Base-by-base conservation (phyloP, 306 rosid species). In the Acmispon strigosus region DNA sequence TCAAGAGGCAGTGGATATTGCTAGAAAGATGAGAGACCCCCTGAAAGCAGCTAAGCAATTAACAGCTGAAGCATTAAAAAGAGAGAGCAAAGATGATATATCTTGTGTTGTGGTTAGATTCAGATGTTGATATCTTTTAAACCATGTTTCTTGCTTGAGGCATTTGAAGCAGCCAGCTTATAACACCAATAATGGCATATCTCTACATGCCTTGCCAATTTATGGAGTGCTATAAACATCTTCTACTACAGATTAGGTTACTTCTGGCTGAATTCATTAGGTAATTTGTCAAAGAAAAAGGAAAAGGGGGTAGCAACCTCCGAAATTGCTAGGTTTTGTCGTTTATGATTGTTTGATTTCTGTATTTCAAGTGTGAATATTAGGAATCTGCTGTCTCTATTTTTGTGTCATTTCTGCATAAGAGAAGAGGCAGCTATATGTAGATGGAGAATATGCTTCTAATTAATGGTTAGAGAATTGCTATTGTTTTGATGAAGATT, bases 1-100 rank as follows among this genome's bases (percentile, higher is more conserved):
- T 81, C 92, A 89, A 83, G 96, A 89, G 80, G 92, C 92, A 3
- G 89, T 89, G 20, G 92, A 89, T 70, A 81, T 89, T 44, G 92
- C 92, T 45, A 77, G 90, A 69, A 85, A 44, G 84, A 83, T 62
- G 1, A 79, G 72, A 54, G 84, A 89, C 72, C 90, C 92, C 1
- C 18, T 68, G 82, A 89, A 89, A 81, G 92, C 88, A 4, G 96
- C 96, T 12, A 86, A 89, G 80, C 84, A 83, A 54, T 63, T 89
- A 49, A 87, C 85, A 36, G 73, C 84, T 1, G 92, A 86, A 56
- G 92, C 92, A 11, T 72, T 89, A 83, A 80, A 81, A 83, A 82
- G 91, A 77, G 90, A 81, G 9, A 86, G 96, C 75, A 83, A 85
- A 83, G 96, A 89, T 58, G 96, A 89, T 44, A 89, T 89, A 52